These are phyloP conservation scores for Boletus eberwhitei DNA, from an alignment of 768 basidiomycete species.

Conservation along the genomic window DNA sequence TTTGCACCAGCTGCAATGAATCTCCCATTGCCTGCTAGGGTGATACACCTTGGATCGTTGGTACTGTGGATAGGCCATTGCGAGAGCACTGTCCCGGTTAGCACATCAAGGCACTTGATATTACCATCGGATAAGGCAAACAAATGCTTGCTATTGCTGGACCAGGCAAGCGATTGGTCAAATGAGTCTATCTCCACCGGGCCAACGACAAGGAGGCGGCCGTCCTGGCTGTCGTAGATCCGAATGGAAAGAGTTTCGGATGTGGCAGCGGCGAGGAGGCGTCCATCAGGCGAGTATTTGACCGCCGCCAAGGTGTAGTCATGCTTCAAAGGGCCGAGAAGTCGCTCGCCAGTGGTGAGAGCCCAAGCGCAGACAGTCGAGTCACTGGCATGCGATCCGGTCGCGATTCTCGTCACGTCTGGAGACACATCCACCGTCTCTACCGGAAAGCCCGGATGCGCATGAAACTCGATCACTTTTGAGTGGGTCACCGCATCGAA, in stretches of 20 bases:
- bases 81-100: background rate
- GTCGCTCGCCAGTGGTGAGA: background rate
- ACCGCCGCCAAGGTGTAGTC: background rate
- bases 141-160: background rate
- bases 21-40: conserved; percentile 3
- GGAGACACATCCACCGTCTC: conserved; percentile 9
- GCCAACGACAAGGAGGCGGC: background rate
- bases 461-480: background rate
- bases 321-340: conserved; percentile 2
- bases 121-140: conserved; percentile 2
- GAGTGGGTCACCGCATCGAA: conserved; percentile 2
- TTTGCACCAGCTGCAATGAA: conserved; percentile 2
- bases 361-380: conserved; percentile 2
- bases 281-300: conserved; percentile 10
- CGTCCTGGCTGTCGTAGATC: conserved; percentile 2
- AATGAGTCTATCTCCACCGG: background rate
- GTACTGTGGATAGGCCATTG: conserved; percentile 4
- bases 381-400: conserved; percentile 10
- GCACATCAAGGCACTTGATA: conserved; percentile 1
- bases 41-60: background rate
- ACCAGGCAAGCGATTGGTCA: conserved; percentile 11
- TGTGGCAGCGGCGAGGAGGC: conserved; percentile 6
- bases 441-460: background rate
- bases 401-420: conserved; percentile 8
- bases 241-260: background rate